Evolutionary conservation across 257 asterid genomes (phyloP), one percentile per base, ranked within the genome.

Genomic region (Nyctanthes arbortristis): DNA sequence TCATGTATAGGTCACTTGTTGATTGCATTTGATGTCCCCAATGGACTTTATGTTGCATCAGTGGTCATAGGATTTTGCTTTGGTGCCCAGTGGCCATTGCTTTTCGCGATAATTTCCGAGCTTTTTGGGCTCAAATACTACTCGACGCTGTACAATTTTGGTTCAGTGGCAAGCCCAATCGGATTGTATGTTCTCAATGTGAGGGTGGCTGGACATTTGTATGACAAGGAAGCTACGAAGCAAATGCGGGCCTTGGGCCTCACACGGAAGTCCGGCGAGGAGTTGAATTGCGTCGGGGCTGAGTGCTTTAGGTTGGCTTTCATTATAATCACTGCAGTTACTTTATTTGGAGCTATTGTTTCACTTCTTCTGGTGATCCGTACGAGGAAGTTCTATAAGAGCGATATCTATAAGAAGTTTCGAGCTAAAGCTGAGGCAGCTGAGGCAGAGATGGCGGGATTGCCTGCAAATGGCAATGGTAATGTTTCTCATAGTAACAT

Each of bases 31-130:
- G n/a, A 77, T 18, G 90, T 86, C 20, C 80, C 80, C 0, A 81
- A 80, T 59, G 96, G 93, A 22, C 85, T 90, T 0, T 90, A 90
- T 60, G 16, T 88, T 3, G 93, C 97, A 4, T 90, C 95, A 0
- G 89, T 90, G 32, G 77, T 90, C 10, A 90, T 90, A 57, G 96
- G 95, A 7, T 90, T 90, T 74, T 90, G 96, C 57, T 90, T 90
- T 71, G 96, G 96, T 0, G 96, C 96, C 1, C 96, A 90, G 67
- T 88, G 95, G 95, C 96, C 96, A 12, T 35, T 90, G 47, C 86
- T 90, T 0, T 90, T 86, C 62, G 95, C 96, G 39, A 86, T 90
- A 18, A 90, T 90, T 2, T 90, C 96, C 0, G 96, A 90, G 77
- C 82, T 90, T 0, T 90, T 90, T 54, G 96, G 96, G 40, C 85